A percentile compares a stretch with the other conserved stretches of the same genome.
Conservation (phyloP, 2,329 filamentous ascomycete genomes). For the Arthrobotrys entomopaga region DNA sequence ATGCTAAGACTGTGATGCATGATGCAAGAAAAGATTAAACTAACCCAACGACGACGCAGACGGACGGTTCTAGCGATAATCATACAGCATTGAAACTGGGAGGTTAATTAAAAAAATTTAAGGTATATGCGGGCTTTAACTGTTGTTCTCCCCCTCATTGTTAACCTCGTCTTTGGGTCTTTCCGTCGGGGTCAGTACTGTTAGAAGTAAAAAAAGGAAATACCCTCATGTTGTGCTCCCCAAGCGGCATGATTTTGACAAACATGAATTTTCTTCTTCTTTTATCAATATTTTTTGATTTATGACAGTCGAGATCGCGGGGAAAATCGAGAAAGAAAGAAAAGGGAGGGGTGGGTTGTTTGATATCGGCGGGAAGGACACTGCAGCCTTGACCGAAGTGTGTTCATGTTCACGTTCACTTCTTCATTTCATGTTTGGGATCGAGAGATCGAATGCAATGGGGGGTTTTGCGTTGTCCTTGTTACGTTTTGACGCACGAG, state of each 20-base stretch:
- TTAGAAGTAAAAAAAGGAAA: no score
- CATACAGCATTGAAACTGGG: conserved; percentile 1
- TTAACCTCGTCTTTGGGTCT: conserved; percentile 2
- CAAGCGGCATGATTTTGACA: conserved; percentile 18
- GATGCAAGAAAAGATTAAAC: conserved; percentile 30
- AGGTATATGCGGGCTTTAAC: conserved; percentile 37
- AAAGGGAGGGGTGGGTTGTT: conserved; percentile 26
- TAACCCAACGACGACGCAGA: conserved; percentile 20
- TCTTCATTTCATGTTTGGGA: conserved; percentile 41
- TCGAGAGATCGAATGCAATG: conserved; percentile 50
- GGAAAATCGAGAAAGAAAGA: conserved; percentile 6
- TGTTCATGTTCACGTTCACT: background rate
- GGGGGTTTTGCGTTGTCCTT: conserved; percentile 47
- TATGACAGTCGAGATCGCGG: conserved; percentile 45
- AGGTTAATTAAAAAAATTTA: conserved; percentile 17
- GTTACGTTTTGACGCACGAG: conserved; percentile 39
- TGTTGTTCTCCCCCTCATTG: conserved; percentile 32
- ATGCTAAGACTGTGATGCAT: conserved; percentile 37
- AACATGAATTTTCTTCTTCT: background rate
- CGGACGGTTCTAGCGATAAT: conserved; percentile 18
- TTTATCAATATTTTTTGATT: no score
- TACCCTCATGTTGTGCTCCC: conserved; percentile 27
- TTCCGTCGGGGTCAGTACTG: background rate
- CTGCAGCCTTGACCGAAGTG: conserved; percentile 27
- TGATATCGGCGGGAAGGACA: conserved; percentile 33